Base-by-base conservation (phyloP, 257 asterid genomes). In the Rhazya stricta region DNA sequence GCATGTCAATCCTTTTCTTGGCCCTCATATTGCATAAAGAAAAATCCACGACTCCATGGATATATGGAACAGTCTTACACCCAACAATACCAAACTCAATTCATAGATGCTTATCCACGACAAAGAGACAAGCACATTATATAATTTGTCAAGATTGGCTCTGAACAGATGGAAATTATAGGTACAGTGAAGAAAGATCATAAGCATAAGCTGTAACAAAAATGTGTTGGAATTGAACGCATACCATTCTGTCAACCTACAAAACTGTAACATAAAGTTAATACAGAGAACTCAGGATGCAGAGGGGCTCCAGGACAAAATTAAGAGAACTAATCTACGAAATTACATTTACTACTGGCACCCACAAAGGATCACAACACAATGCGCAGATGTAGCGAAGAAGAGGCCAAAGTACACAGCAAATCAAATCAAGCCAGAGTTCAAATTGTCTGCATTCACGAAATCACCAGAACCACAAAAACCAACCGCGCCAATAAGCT, bases 401-500 rank as follows among this genome's bases (percentile, higher is more conserved):
- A 82, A 78, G 87, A 85, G 79, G 88, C 91, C 90, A 86, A 83
- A 81, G 79, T 71, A 89, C 88, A 86, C 80, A 81, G 88, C 91
- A 85, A 83, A 89, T 82, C 87, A 88, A 83, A 87, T 85, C 88
- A 88, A 87, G 81, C 91, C 92, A 86, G 87, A 83, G 84, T 81
- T 80, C 86, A 80, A 78, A 86, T 76, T 82, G 85, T 84, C 92
- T 82, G 88, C 90, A 86, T 79, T 70, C 86, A 80, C 39, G 80
- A 79, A 84, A 79, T 83, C 87, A 83, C 90, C 92, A 86, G 86
- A 86, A 85, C 81, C 90, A 88, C 81, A 62, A 83, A 89, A 88
- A 85, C 86, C 85, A 86, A 87, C 88, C 77, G 88, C 93, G 75
- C 86, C 87, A 79, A 88, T 83, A 91, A 82, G 92, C 91, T 76